Evolutionary conservation across 2,329 filamentous ascomycete genomes (phyloP), one percentile per base, ranked within the genome.

Genomic region (Alternaria postmessia): DNA sequence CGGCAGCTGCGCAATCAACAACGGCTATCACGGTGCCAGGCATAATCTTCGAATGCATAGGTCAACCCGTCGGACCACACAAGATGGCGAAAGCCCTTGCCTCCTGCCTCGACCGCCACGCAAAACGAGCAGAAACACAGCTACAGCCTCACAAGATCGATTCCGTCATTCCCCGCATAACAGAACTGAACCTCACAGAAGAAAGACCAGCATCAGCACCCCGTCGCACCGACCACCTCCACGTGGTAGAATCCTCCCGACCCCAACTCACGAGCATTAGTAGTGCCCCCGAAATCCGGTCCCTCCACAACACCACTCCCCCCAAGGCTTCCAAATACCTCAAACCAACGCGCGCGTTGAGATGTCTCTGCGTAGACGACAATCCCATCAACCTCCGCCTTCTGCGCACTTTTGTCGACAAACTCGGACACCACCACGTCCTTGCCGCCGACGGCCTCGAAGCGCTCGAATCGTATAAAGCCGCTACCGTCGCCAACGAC

Each of bases 361-460:
- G 75, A 41, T 74, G 78, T 36, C 68, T 80, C 12, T 74, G 76
- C 9, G 78, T 79, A 3, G 78, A 80, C 39, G 78, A 80, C 63
- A 80, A 80, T 34, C 72, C 75, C 1, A 78, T 80, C 67, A 80
- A 80, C 53, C 72, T 80, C 5, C 72, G 71, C 0, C 69, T 80
- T 3, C 67, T 80, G 1, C 70, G 68, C 0, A 78, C 75, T 3
- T 77, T 79, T 38, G 67, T 78, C 22, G 67, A 75, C 32, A 79
- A 78, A 55, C 66, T 78, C 1, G 68, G 69, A 5, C 75, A 78
- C 51, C 63, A 65, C 3, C 73, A 77, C 54, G 64, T 67, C 3
- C 73, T 78, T 8, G 77, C 76, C 1, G 68, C 65, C 39, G 74
- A 79, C 28, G 78, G 78, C n/a, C 69, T 78, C 7, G 75, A 78